phyloP scores from a whole-genome alignment of 352 stramenopile species.

The Phytophthora brassicae region DNA sequence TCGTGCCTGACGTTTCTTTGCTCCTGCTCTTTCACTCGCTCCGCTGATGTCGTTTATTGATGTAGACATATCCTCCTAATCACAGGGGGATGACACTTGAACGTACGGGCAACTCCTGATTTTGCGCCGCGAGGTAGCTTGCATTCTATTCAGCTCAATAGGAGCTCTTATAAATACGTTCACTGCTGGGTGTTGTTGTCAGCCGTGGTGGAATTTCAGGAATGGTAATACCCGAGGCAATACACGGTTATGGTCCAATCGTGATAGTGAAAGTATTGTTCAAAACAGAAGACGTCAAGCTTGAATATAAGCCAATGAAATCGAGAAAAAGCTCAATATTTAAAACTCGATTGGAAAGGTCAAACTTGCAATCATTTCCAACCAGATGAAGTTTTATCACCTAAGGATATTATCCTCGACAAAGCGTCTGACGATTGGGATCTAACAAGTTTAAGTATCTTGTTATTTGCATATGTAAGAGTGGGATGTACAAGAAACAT shows the following conservation, averaged over 20 bases:
- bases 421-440: no score
- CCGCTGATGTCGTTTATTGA: not conserved
- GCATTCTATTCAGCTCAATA: not conserved
- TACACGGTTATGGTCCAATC: not conserved
- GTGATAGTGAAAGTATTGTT: not conserved
- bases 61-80: conserved; percentile 6
- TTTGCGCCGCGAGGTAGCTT: not conserved
- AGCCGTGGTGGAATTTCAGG: conserved; percentile 2
- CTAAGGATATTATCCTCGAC: no score
- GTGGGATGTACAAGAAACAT: no score
- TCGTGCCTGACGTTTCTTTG: not conserved
- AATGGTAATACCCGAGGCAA: conserved; percentile 1
- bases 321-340: not conserved
- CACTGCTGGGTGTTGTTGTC: conserved; percentile 1
- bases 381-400: not conserved
- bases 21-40: conserved; percentile 5
- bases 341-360: conserved; percentile 1
- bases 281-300: not conserved
- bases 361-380: conserved; percentile 7
- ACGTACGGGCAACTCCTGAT: not conserved
- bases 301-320: conserved; percentile 4
- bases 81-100: not conserved
- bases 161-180: not conserved
- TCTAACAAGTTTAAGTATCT: no score
- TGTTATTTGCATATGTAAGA: no score